Percentiles rank a stretch among this genome's conserved stretches.
phyloP scores from a whole-genome alignment of 2,329 filamentous ascomycete species.

The Exutisphaerella laricina region DNA sequence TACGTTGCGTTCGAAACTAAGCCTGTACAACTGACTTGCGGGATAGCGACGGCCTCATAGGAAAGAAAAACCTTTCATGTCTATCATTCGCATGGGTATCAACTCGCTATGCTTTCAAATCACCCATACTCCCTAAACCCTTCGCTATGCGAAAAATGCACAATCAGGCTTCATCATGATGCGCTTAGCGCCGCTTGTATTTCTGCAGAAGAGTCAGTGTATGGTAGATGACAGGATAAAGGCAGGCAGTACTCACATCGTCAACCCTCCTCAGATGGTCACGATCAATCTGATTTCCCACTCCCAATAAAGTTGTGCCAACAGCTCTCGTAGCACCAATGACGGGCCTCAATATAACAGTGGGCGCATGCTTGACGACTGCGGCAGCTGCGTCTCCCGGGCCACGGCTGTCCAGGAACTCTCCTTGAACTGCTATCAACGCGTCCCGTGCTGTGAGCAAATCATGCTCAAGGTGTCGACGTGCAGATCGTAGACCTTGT shows the following conservation, averaged over 20 bases:
- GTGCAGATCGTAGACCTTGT: constrained; percentile 78
- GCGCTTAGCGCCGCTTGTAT: constrained; percentile 29
- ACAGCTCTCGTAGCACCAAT: constrained; percentile 86
- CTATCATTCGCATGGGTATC: no score
- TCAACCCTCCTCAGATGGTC: constrained; percentile 74
- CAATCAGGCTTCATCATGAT: no score
- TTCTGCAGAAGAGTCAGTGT: constrained; percentile 27
- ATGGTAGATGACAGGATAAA: not conserved
- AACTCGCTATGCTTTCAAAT: no score
- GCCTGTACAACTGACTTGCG: no score
- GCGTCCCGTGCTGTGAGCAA: constrained; percentile 82
- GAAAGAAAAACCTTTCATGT: no score
- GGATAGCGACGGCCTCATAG: no score
- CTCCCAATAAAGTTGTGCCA: constrained; percentile 83
- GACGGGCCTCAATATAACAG: constrained; percentile 82
- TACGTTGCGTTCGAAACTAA: no score
- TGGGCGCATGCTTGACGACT: constrained; percentile 77
- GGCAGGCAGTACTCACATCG: constrained; percentile 63
- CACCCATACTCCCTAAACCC: no score
- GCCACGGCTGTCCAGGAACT: constrained; percentile 79
- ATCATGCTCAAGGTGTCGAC: constrained; percentile 76
- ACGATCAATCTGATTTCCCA: constrained; percentile 85
- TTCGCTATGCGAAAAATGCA: no score
- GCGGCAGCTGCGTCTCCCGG: constrained; percentile 75
- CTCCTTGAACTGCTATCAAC: constrained; percentile 88